A percentile compares a stretch with the other conserved stretches of the same genome.
phyloP scores from a whole-genome alignment of 305 asterid species.

The Galium porrigens region DNA sequence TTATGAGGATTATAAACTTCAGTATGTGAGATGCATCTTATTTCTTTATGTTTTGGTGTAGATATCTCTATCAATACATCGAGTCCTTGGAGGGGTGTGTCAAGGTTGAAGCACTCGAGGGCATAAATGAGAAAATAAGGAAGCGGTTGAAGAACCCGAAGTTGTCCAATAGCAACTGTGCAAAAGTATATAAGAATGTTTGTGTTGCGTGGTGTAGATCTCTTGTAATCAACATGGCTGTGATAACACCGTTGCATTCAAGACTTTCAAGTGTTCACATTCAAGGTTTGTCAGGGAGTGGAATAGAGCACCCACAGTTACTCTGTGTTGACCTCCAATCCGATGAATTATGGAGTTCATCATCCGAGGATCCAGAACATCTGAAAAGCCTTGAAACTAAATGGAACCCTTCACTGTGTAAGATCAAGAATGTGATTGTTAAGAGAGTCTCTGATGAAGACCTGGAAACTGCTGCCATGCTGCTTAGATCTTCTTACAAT shows the following conservation, averaged over 20 bases:
- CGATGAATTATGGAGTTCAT: slow-evolving; percentile 79
- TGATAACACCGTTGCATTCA: slow-evolving; percentile 74
- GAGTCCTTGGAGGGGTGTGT: slow-evolving; percentile 59
- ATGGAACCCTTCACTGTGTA: slow-evolving; percentile 68
- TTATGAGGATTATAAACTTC: neutral
- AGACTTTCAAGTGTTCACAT: slow-evolving; percentile 47
- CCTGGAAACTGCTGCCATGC: slow-evolving; percentile 65
- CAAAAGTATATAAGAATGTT: slow-evolving; percentile 68
- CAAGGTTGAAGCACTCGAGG: slow-evolving; percentile 82
- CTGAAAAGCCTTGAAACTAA: slow-evolving; percentile 57
- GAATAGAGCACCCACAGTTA: slow-evolving; percentile 48
- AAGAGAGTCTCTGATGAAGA: slow-evolving; percentile 83
- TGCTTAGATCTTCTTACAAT: slow-evolving; percentile 75
- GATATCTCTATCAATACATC: slow-evolving; percentile 62
- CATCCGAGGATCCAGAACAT: slow-evolving; percentile 65
- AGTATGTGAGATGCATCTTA: slow-evolving; percentile 11
- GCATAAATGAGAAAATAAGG: slow-evolving; percentile 81
- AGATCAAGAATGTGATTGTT: slow-evolving; percentile 74
- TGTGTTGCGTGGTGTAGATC: slow-evolving; percentile 97
- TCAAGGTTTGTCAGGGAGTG: slow-evolving; percentile 34
- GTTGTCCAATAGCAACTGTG: slow-evolving; percentile 58
- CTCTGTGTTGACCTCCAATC: slow-evolving; percentile 79
- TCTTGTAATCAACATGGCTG: slow-evolving; percentile 85
- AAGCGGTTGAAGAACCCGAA: slow-evolving; percentile 95
- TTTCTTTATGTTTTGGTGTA: slow-evolving; percentile 25